Conservation (phyloP, 2,329 filamentous ascomycete genomes). For the Stylonectria norvegica region DNA sequence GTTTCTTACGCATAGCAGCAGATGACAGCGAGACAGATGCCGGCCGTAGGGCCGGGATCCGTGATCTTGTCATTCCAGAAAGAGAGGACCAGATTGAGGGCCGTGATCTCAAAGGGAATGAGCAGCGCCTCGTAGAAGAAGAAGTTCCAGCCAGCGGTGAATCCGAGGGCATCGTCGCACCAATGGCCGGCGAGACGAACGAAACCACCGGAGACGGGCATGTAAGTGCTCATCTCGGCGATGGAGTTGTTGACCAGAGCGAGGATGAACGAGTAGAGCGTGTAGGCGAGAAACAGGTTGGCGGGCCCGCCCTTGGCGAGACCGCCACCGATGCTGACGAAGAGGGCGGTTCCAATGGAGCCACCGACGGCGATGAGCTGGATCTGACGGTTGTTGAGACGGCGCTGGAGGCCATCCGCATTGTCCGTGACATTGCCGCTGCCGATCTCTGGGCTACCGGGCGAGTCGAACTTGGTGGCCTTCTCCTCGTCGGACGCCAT, state of each 20-base stretch:
- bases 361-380: conserved; percentile 58
- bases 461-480: conserved; percentile 17
- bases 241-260: conserved; percentile 62
- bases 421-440: conserved; percentile 29
- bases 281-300: conserved; percentile 57
- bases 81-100: conserved; percentile 41
- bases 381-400: conserved; percentile 53
- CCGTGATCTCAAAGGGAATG: conserved; percentile 43
- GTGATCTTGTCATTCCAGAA: conserved; percentile 42
- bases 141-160: conserved; percentile 46
- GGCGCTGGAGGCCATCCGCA: conserved; percentile 41
- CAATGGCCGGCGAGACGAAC: conserved; percentile 62
- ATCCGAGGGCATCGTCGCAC: conserved; percentile 63
- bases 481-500: conserved; percentile 23
- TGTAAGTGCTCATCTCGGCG: conserved; percentile 61
- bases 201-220: conserved; percentile 62
- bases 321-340: conserved; percentile 60
- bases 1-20: conserved; percentile 53
- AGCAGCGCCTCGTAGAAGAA: conserved; percentile 44
- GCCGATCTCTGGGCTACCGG: conserved; percentile 25
- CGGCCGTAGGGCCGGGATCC: conserved; percentile 64
- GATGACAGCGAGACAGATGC: conserved; percentile 56
- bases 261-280: conserved; percentile 52
- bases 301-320: conserved; percentile 42
- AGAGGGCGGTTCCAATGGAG: conserved; percentile 56